Percentiles rank a stretch among this genome's conserved stretches.
Conservation (phyloP, 768 basidiomycete genomes). For the Phaffia tasmanica region DNA sequence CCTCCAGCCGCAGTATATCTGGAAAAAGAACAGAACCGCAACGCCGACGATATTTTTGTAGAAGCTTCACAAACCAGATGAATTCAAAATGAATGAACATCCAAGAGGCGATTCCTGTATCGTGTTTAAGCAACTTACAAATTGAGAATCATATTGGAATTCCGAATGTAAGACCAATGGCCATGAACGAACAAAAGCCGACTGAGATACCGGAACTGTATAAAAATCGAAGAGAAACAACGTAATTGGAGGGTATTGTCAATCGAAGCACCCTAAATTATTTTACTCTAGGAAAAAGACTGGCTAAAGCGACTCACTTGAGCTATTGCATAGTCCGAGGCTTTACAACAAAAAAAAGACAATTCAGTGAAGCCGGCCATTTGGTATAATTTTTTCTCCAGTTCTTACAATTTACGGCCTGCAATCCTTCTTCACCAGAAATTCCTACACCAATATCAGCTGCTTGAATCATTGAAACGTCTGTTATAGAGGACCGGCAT, state of each 20-base stretch:
- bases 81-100: neutral
- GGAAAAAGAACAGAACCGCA: slow-evolving; percentile 84
- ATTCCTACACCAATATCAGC: slow-evolving; percentile 96
- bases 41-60: slow-evolving; percentile 87
- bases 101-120: slow-evolving; percentile 39
- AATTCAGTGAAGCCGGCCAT: slow-evolving; percentile 46
- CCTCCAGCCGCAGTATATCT: slow-evolving; percentile 56
- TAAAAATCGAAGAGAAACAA: neutral
- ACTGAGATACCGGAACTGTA: too few relatives aligned
- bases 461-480: slow-evolving; percentile 98
- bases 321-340: neutral
- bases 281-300: slow-evolving; percentile 16
- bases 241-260: too few relatives aligned
- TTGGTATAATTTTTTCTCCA: slow-evolving; percentile 93
- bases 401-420: slow-evolving; percentile 98
- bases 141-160: slow-evolving; percentile 50
- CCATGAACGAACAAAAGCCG: slow-evolving; percentile 83
- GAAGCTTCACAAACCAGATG: slow-evolving; percentile 52
- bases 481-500: neutral
- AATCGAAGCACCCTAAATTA: too few relatives aligned
- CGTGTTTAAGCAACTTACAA: neutral
- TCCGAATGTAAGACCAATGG: slow-evolving; percentile 89
- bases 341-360: neutral
- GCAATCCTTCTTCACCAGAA: slow-evolving; percentile 86
- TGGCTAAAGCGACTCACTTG: neutral